Evolutionary conservation across 768 basidiomycete species (phyloP), one percentile per base, ranked within the genome.

Genomic region (Rhizopogon salebrosus): DNA sequence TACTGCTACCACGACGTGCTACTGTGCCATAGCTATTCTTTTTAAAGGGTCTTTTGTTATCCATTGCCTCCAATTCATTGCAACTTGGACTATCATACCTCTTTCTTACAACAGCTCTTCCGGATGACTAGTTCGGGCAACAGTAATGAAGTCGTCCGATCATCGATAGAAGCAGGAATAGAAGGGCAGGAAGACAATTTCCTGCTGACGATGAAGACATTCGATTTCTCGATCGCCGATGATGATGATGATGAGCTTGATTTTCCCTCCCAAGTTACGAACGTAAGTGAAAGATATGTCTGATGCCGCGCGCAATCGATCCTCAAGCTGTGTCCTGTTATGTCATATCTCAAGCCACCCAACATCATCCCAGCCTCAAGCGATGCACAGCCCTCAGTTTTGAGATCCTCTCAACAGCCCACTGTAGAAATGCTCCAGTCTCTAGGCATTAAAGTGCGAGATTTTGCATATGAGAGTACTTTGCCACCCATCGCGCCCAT

Each of bases 401-500:
- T 46, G 22, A 46, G 45, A 46, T 34, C 18, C 10, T 61, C 62
- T 43, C 64, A 60, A 72, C 65, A 78, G 70, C 72, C 80, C 40
- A 57, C 69, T 6, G 55, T 60, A 20, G 65, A 63, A 37, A 29
- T 53, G 20, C 57, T 75, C 45, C 54, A 60, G 24, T 58, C 62
- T 48, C 53, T 69, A 23, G 73, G 72, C 39, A 67, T 78, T 66
- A 71, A 67, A 68, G 72, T 79, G 48, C 71, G 75, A 61, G 78
- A 89, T 69, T 88, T 84, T 73, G 84, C 80, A 14, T 85, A 82
- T 69, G 84, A 87, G 66, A 83, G 75, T 68, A 81, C 70, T 24
- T 69, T 87, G 41, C 84, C 85, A 2, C 81, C 83, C 8, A 75
- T 89, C 37, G 71, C 70, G 27, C 73, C 83, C 2, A 77, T 80